Percentiles rank a stretch among this genome's conserved stretches.
These are phyloP conservation scores for Aquilaria agallochum DNA, from an alignment of 441 rosid species.

Conservation along the genomic window DNA sequence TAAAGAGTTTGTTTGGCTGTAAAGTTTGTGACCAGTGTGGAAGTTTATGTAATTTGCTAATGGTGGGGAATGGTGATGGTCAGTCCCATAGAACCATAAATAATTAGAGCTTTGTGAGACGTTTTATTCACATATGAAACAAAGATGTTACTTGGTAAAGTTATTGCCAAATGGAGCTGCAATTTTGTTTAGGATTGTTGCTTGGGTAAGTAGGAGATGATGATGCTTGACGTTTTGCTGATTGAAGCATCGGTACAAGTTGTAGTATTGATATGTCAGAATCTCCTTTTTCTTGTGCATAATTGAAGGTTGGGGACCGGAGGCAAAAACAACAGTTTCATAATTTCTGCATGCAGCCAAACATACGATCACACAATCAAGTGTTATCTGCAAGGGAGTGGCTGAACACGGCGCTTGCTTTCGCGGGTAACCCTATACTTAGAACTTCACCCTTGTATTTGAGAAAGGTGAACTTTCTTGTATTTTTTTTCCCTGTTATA, in stretches of 20 bases:
- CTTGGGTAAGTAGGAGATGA: neutral
- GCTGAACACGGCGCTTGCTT: conserved; percentile 12
- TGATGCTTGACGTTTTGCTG: too few relatives aligned
- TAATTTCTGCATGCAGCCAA: neutral
- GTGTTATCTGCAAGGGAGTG: conserved; percentile 6
- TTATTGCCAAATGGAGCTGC: neutral
- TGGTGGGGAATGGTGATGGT: too few relatives aligned
- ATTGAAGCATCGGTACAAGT: too few relatives aligned
- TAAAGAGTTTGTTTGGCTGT: neutral
- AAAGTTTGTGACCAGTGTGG: neutral
- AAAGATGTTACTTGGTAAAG: neutral
- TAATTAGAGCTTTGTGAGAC: neutral
- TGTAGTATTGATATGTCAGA: too few relatives aligned
- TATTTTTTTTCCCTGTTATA: too few relatives aligned
- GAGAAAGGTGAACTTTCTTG: neutral
- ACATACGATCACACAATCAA: neutral
- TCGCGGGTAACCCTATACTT: neutral
- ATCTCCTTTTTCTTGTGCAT: too few relatives aligned
- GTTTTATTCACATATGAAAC: too few relatives aligned
- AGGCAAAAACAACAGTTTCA: neutral
- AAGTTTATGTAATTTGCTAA: too few relatives aligned
- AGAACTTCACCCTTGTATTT: neutral
- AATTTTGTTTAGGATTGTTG: neutral
- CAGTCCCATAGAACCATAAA: neutral
- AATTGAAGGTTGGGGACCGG: conserved; percentile 21